Evolutionary conservation across 2,329 filamentous ascomycete species (phyloP).

Genomic region (Exophiala alcalophila): DNA sequence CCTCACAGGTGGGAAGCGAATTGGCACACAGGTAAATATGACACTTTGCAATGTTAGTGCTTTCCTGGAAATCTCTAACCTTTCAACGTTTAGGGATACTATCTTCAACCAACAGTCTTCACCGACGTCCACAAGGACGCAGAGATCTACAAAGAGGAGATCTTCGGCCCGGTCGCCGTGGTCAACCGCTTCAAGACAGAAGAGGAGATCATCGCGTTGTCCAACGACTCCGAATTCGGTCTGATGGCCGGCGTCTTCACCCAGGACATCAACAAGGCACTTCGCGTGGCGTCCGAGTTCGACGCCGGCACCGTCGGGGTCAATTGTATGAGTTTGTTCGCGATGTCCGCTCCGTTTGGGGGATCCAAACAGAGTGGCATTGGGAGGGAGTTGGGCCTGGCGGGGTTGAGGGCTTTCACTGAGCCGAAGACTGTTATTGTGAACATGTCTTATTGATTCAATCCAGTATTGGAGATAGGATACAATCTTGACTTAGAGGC

Average conservation of each 20-base stretch:
- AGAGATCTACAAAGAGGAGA: slow-evolving; percentile 39
- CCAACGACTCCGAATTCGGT: slow-evolving; percentile 41
- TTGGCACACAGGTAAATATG: no score
- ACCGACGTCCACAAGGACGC: slow-evolving; percentile 33
- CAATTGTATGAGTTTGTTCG: slow-evolving; percentile 42
- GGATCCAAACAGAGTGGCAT: slow-evolving; percentile 48
- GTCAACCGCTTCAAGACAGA: slow-evolving; percentile 39
- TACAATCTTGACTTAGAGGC: no score
- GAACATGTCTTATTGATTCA: slow-evolving; percentile 6
- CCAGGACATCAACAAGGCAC: slow-evolving; percentile 38
- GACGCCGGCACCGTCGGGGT: slow-evolving; percentile 45
- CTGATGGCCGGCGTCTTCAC: slow-evolving; percentile 44
- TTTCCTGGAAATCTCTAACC: slow-evolving; percentile 62
- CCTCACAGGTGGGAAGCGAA: slow-evolving; percentile 37
- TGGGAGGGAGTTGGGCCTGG: slow-evolving; percentile 47
- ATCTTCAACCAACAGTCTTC: slow-evolving; percentile 39
- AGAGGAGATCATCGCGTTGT: slow-evolving; percentile 37
- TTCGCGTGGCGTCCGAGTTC: slow-evolving; percentile 40
- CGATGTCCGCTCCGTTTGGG: slow-evolving; percentile 40
- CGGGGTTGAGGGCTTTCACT: slow-evolving; percentile 38
- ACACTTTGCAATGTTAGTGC: slow-evolving; percentile 44
- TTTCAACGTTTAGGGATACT: no score
- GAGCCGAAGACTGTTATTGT: slow-evolving; percentile 34
- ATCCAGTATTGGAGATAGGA: no score
- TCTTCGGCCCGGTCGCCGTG: slow-evolving; percentile 43